Percentiles rank a stretch among this genome's conserved stretches.
phyloP scores from a whole-genome alignment of 2,329 filamentous ascomycete species.

The Ophiostoma sp. region DNA sequence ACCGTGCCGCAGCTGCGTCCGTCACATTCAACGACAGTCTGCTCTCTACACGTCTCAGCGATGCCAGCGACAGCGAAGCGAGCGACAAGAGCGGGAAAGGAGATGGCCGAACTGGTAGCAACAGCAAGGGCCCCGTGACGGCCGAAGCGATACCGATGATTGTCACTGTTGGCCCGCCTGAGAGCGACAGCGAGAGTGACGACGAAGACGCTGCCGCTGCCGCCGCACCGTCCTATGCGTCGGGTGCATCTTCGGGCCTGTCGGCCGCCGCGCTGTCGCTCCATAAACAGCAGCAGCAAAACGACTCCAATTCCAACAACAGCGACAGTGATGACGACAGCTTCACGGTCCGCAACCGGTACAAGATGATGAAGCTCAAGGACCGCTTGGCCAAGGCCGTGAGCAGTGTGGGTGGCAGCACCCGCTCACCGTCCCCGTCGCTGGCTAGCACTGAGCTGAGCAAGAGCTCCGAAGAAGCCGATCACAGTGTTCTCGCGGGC shows the following conservation, averaged over 20 bases:
- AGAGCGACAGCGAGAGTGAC: neutral
- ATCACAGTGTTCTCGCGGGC: neutral
- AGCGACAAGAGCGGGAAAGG: neutral
- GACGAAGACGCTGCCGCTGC: neutral
- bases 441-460: neutral
- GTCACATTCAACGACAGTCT: slow-evolving; percentile 17
- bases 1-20: neutral
- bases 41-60: neutral
- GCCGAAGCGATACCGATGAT: neutral
- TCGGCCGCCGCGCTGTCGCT: neutral
- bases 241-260: neutral
- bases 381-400: slow-evolving; percentile 17
- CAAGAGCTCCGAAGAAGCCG: neutral
- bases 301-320: neutral
- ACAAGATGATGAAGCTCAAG: slow-evolving; percentile 14
- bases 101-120: neutral
- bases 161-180: slow-evolving; percentile 1
- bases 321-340: slow-evolving; percentile 16
- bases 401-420: slow-evolving; percentile 12
- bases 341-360: slow-evolving; percentile 18
- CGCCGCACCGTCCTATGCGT: neutral
- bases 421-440: slow-evolving; percentile 1
- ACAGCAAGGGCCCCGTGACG: neutral
- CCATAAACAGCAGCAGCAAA: neutral
- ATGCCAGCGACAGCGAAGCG: neutral